A percentile compares a stretch with the other conserved stretches of the same genome.
Evolutionary conservation across 1,284 basidiomycete genomes (phyloP).

Genomic region (Melampsora larici-populina): DNA sequence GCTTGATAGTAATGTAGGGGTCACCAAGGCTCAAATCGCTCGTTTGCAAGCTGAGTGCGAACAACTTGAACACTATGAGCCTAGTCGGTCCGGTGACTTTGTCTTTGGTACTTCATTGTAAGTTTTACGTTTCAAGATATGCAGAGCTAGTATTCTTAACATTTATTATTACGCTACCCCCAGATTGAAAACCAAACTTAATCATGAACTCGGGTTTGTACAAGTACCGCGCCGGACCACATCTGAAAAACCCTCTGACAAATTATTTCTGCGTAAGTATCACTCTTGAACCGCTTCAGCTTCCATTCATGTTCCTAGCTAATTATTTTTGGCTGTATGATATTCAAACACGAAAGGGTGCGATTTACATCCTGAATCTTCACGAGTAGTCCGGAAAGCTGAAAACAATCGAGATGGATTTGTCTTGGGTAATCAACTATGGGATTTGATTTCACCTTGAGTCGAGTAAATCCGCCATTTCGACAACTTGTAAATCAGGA

Average conservation of each 20-base stretch:
- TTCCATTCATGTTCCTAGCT: background rate
- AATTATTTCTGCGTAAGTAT: slow-evolving; percentile 31
- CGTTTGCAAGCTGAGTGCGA: slow-evolving; percentile 23
- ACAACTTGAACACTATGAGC: slow-evolving; percentile 32
- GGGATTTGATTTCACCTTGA: slow-evolving; percentile 27
- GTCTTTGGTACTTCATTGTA: slow-evolving; percentile 29
- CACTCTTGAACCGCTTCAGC: background rate
- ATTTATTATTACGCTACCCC: background rate
- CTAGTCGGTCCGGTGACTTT: slow-evolving; percentile 34
- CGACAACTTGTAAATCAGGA: too few relatives aligned
- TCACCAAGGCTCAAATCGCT: slow-evolving; percentile 24
- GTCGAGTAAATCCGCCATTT: background rate
- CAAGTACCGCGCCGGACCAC: slow-evolving; percentile 13
- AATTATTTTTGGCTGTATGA: slow-evolving; percentile 3
- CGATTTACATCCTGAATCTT: slow-evolving; percentile 24
- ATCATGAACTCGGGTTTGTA: slow-evolving; percentile 37
- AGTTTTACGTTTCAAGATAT: background rate
- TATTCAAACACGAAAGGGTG: slow-evolving; percentile 14
- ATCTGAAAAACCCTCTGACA: background rate
- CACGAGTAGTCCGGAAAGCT: slow-evolving; percentile 23
- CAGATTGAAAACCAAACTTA: slow-evolving; percentile 37
- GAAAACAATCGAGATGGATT: slow-evolving; percentile 34
- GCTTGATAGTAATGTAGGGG: slow-evolving; percentile 14
- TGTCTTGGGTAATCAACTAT: slow-evolving; percentile 22
- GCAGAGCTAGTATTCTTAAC: background rate